Evolutionary conservation across 176 grass and related monocot genomes (phyloP).

Genomic region (Eremochloa ophiuroides): DNA sequence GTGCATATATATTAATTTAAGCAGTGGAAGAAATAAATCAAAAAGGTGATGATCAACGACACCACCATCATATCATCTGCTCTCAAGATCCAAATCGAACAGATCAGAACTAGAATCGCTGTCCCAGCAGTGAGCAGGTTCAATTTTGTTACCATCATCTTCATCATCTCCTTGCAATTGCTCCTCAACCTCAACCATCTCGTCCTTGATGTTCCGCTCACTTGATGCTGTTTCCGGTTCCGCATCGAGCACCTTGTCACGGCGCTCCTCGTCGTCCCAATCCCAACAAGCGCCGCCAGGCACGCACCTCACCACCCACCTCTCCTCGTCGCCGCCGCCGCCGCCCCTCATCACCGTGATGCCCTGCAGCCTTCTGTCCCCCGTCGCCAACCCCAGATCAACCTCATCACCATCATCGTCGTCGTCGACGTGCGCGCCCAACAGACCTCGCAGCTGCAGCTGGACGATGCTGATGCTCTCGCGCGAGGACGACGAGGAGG

Average conservation of each 20-base stretch:
- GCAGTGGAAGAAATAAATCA: too few relatives aligned
- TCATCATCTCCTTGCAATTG: too few relatives aligned
- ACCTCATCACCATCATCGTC: background rate
- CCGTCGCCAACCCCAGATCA: background rate
- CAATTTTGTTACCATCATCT: background rate
- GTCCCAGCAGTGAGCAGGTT: background rate
- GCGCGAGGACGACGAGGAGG: background rate
- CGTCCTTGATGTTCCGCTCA: background rate
- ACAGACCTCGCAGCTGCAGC: background rate
- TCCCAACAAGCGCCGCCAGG: background rate
- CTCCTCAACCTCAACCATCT: background rate
- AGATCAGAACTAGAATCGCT: conserved; percentile 40
- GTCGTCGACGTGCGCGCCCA: too few relatives aligned
- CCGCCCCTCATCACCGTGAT: conserved; percentile 21
- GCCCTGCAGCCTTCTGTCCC: conserved; percentile 35
- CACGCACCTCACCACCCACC: conserved; percentile 35
- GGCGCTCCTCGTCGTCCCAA: background rate
- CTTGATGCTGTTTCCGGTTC: background rate
- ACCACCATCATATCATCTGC: too few relatives aligned
- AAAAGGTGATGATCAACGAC: too few relatives aligned
- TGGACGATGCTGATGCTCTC: too few relatives aligned
- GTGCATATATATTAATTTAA: accelerated
- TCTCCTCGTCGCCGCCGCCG: conserved; percentile 5
- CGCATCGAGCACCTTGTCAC: background rate
- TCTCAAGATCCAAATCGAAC: conserved; percentile 24